phyloP scores from a whole-genome alignment of 805 yeast genomes.

The Blastobotrys americana region DNA sequence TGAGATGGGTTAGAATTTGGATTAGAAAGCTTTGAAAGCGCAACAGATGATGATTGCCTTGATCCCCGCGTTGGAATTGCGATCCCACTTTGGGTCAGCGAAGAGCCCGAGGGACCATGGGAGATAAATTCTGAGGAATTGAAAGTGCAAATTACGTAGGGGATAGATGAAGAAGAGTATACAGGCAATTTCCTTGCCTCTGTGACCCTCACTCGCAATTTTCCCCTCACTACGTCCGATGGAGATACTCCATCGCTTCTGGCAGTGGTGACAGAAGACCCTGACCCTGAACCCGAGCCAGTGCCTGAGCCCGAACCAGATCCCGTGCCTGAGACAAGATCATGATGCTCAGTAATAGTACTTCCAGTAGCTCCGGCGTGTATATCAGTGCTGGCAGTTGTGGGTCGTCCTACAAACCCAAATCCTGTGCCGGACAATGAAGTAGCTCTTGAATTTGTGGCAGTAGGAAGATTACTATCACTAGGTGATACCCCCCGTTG shows the following conservation, averaged over 20 bases:
- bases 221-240: too few relatives aligned
- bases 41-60: constrained; percentile 17
- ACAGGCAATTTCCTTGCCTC: constrained; percentile 69
- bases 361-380: neutral
- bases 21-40: constrained; percentile 12
- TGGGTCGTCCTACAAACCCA: neutral
- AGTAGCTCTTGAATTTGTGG: constrained; percentile 6
- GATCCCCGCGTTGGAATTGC: constrained; percentile 34
- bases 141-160: constrained; percentile 37
- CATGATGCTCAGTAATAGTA: neutral
- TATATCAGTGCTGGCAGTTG: constrained; percentile 1
- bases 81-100: constrained; percentile 23
- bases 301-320: constrained; percentile 33
- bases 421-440: neutral
- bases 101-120: constrained; percentile 50
- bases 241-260: too few relatives aligned
- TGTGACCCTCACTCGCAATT: constrained; percentile 70
- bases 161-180: constrained; percentile 52
- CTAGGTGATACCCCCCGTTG: too few relatives aligned
- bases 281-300: neutral
- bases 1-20: constrained; percentile 33
- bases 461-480: too few relatives aligned
- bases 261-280: too few relatives aligned
- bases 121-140: constrained; percentile 65
- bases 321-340: constrained; percentile 48